Evolutionary conservation across 169 alveolate genomes (phyloP), one percentile per base, ranked within the genome.

Genomic region (Plasmodium berghei): DNA sequence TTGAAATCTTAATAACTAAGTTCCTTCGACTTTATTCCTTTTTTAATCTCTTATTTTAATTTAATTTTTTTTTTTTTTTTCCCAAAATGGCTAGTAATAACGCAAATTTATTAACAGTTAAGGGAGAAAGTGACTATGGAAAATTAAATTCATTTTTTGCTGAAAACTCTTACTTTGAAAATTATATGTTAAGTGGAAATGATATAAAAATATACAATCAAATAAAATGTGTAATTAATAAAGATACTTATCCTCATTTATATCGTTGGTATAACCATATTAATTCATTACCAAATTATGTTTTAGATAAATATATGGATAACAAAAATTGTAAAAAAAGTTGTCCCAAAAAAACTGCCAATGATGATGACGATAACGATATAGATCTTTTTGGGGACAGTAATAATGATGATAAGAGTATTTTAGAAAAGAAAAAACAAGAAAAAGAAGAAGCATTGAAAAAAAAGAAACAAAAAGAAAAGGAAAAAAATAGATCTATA

Each of bases 391-490:
- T 77, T 87, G 95, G 96, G 26, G 92, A 87, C 61, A 92, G 87
- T 62, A 92, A 89, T 58, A 94, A 90, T 54, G 94, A 90, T 72
- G 95, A 87, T 26, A 92, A 90, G 56, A 88, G 92, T 87, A 46
- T 90, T 64, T 59, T 83, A 40, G 55, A 67, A 56, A 64, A 83
- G n/a, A 83, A 83, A 52, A 83, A 77, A 58, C 90, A 92, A 92
- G 88, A 94, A 92, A 94, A 94, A 93, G 93, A 90, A 94, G 96
- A 89, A 74, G 95, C 88, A n/a, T 67, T 92, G 89, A 94, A 94
- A 70, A 94, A 94, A 56, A 91, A 92, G 66, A 90, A 94, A 89
- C 90, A 87, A 40, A 94, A 94, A 77, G 94, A 92, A 87, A 88
- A 91, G 67, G 95, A 90, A 49, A 94, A 87, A 48, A 92, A 93